phyloP scores from a whole-genome alignment of 179 eudicot species.

The Silene noctiflora region DNA sequence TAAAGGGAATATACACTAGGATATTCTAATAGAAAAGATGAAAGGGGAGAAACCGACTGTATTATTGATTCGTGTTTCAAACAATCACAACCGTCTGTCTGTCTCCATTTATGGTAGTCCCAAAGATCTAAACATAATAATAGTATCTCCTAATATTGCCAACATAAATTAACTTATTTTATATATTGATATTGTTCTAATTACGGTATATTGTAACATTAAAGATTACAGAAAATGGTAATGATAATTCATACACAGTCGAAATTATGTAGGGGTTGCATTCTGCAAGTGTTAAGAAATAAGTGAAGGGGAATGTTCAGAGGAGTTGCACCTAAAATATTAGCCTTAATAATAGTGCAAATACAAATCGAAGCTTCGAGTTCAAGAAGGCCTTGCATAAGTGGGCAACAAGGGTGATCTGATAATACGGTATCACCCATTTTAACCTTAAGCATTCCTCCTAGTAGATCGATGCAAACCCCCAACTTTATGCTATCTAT shows the following conservation, averaged over 20 bases:
- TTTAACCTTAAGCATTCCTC: constrained; percentile 27
- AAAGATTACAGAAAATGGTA: not conserved
- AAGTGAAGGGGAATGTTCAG: constrained; percentile 47
- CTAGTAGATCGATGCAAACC: constrained; percentile 44
- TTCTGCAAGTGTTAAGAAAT: constrained; percentile 46
- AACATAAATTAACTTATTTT: not conserved
- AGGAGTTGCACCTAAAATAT: constrained; percentile 36
- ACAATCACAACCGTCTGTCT: too few relatives aligned
- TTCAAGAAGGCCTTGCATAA: constrained; percentile 42
- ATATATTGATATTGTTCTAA: too few relatives aligned
- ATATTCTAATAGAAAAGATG: too few relatives aligned
- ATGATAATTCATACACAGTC: constrained; percentile 11
- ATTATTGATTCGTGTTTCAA: too few relatives aligned
- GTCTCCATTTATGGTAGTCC: too few relatives aligned
- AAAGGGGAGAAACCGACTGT: too few relatives aligned
- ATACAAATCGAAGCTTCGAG: constrained; percentile 53
- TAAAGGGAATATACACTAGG: too few relatives aligned
- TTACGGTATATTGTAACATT: too few relatives aligned
- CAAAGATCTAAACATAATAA: not conserved
- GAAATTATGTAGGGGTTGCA: constrained; percentile 31
- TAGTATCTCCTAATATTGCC: not conserved
- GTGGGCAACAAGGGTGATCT: constrained; percentile 49
- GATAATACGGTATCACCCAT: constrained; percentile 28
- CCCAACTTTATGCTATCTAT: constrained; percentile 42
- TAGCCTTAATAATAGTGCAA: constrained; percentile 53